Base-by-base conservation (phyloP, 1,284 basidiomycete genomes). In the Ceratobasidium sp. region DNA sequence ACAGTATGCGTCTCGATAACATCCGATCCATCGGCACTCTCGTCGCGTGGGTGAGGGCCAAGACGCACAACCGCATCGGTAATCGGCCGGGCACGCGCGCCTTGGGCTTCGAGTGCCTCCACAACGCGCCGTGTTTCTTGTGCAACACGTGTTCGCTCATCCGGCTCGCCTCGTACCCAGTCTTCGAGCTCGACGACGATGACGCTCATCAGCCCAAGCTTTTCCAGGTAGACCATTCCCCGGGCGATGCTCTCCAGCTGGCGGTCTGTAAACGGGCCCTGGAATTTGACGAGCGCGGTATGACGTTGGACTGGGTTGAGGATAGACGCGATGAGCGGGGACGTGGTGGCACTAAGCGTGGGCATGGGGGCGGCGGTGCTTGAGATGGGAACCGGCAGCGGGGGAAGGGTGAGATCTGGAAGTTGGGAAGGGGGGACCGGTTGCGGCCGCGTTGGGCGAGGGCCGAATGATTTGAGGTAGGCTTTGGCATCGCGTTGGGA, bases 221-320 rank as follows among this genome's bases (percentile, higher is more conserved):
- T 96, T 80, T 97, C 94, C 60, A 99, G 88, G 79, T 98, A 95
- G 60, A 96, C 92, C 84, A 99, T 88, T 57, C 97, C 97, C 50
- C 92, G 89, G 34, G 93, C 90, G 76, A 99, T 94, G 79, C 94
- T 96, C 76, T 96, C 92, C 72, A 99, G 89, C 80, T 99, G 97
- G 12, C 90, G 86, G 80, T 97, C 92, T n/a, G 89, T 93, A 80
- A 99, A 99, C 0, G 97, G 97, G 2, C 97, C 95, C 81, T 99
- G 97, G 14, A 99, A 85, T 81, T 99, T 99, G 79, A 99, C 96
- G 9, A 99, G 88, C 0, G 96, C 96, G 0, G 94, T 95, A 72
- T 93, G 91, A 52, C 89, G 85, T 76, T 88, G 85, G 60, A 94
- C 87, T 3, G 94, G 94, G 78, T 95, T 87, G 28, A 98, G 84